Conservation (phyloP, 2,329 filamentous ascomycete genomes). For the Magnaporthiopsis incrustans region DNA sequence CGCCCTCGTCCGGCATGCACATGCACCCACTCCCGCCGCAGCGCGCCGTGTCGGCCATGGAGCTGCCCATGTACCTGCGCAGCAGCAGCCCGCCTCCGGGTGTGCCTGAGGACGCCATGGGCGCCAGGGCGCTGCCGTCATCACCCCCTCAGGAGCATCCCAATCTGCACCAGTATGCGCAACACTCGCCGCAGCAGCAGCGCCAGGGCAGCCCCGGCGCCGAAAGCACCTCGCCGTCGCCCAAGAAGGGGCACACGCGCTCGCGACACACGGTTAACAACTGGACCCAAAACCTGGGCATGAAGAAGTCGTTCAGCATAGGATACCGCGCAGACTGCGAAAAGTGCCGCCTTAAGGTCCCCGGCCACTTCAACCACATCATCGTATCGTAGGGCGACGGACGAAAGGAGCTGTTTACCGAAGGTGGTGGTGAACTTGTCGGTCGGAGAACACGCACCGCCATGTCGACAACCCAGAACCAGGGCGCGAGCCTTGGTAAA, state of each 20-base stretch:
- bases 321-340: slow-evolving; percentile 72
- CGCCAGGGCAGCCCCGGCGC: slow-evolving; percentile 26
- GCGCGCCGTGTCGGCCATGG: slow-evolving; percentile 24
- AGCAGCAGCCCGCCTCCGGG: slow-evolving; percentile 1
- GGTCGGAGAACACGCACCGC: too few relatives aligned
- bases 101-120: too few relatives aligned
- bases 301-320: slow-evolving; percentile 69
- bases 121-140: neutral
- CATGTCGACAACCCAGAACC: too few relatives aligned
- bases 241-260: slow-evolving; percentile 47
- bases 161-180: slow-evolving; percentile 4
- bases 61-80: slow-evolving; percentile 13
- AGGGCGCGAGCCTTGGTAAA: too few relatives aligned
- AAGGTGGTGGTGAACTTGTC: neutral
- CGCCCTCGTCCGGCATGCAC: slow-evolving; percentile 18
- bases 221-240: slow-evolving; percentile 27
- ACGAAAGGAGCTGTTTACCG: neutral
- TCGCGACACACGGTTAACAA: slow-evolving; percentile 52
- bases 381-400: slow-evolving; percentile 47
- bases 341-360: slow-evolving; percentile 66
- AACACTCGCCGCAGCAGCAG: slow-evolving; percentile 12
- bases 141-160: slow-evolving; percentile 5
- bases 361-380: slow-evolving; percentile 76
- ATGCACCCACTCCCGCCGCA: slow-evolving; percentile 25
- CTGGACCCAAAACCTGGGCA: slow-evolving; percentile 53